phyloP scores from a whole-genome alignment of 345 rosid species.

The Rubroshorea leprosula region DNA sequence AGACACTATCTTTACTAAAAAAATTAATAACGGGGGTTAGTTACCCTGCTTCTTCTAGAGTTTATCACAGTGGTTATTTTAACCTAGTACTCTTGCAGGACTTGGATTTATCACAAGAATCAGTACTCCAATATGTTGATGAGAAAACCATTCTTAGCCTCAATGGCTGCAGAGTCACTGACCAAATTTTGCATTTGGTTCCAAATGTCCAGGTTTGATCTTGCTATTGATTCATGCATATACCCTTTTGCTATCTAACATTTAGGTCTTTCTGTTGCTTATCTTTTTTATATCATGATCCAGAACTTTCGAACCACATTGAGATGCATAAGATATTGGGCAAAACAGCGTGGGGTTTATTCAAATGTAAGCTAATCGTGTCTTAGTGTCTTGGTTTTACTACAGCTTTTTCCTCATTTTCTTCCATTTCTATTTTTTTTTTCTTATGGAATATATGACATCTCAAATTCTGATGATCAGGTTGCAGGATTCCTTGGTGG shows the following conservation, averaged over 20 bases:
- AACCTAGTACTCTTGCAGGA: constrained; percentile 2
- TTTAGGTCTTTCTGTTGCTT: not conserved
- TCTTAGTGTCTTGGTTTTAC: not conserved
- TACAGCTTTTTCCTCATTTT: not conserved
- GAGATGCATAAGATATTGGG: constrained; percentile 28
- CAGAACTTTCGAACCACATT: constrained; percentile 25
- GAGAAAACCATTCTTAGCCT: constrained; percentile 12
- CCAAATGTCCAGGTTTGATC: constrained; percentile 21
- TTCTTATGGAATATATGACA: constrained; percentile 2
- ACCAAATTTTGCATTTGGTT: constrained; percentile 26
- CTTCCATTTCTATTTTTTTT: not conserved
- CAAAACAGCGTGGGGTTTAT: constrained; percentile 26
- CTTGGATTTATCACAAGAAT: not conserved
- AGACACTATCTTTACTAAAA: not conserved
- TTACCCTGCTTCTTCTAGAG: not conserved
- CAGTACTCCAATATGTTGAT: not conserved
- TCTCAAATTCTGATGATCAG: not conserved
- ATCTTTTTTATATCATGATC: not conserved
- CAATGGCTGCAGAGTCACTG: constrained; percentile 30
- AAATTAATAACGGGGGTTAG: not conserved
- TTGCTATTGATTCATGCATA: constrained; percentile 1
- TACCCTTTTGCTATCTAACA: not conserved
- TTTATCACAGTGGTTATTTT: not conserved
- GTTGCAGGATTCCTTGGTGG: constrained; percentile 33
- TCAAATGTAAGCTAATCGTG: constrained; percentile 13